Evolutionary conservation across 129 eudicot genomes (phyloP).

Genomic region (Helichrysum umbraculigerum): DNA sequence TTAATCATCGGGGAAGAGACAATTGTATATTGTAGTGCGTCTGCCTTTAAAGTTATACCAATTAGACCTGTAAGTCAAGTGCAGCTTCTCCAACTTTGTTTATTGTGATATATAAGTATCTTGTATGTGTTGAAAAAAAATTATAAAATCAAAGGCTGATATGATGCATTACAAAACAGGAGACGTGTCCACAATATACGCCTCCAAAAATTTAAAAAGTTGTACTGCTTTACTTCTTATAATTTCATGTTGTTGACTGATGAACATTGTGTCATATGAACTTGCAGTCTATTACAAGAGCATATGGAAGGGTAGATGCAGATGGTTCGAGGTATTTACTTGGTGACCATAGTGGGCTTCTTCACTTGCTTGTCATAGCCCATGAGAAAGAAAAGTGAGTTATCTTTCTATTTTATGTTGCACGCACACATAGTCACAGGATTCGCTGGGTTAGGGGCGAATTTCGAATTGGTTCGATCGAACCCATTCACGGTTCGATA

Average conservation of each 20-base stretch:
- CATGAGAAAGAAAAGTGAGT: conserved; percentile 94
- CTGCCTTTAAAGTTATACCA: conserved; percentile 93
- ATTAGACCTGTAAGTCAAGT: conserved; percentile 85
- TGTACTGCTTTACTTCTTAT: background rate
- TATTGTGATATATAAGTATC: background rate
- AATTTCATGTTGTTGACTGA: conserved; percentile 1
- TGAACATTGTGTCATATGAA: conserved; percentile 17
- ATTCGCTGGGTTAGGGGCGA: no score
- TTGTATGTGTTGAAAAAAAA: background rate
- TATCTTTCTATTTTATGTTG: background rate
- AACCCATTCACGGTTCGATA: no score
- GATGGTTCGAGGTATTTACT: conserved; percentile 95
- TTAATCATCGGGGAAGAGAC: conserved; percentile 97
- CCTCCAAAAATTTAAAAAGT: background rate
- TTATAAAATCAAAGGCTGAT: background rate
- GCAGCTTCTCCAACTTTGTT: conserved; percentile 12
- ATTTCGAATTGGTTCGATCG: no score
- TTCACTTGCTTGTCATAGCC: conserved; percentile 91
- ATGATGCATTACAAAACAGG: background rate
- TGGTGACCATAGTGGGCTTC: conserved; percentile 95
- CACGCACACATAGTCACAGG: no score
- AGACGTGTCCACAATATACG: background rate
- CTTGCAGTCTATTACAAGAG: conserved; percentile 79
- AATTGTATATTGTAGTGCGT: conserved; percentile 92
- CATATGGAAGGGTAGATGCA: conserved; percentile 97